Base-by-base conservation (phyloP, 2,329 filamentous ascomycete species). In the Claviceps purpurea region DNA sequence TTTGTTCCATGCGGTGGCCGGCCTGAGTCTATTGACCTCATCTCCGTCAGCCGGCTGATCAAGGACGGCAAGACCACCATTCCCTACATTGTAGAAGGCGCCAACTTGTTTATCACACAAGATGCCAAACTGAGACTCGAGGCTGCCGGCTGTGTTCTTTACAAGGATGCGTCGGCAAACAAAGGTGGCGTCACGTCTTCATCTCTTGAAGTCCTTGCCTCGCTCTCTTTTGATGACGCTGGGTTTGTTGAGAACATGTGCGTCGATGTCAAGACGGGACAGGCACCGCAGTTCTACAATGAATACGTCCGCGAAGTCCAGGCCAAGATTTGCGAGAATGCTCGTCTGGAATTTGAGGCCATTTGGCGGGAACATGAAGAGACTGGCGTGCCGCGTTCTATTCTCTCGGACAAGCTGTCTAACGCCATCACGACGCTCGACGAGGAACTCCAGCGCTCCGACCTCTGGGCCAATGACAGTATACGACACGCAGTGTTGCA, bases 131-230 rank as follows among this genome's bases (percentile, higher is more conserved):
- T 97, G 52, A 87, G 89, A 24, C 81, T 98, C 14, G 93, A 98
- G 72, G 85, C 89, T 61, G 90, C 91, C n/a, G 93, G 93, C 55
- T 94, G 89, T 64, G 82, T 97, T 61, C 71, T 98, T 42, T 96
- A 89, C 83, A 98, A 98, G 74, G 93, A 98, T 68, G 93, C 93
- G 5, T 95, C 89, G 40, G 90, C 91, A 52, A 98, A 98, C 79
- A 98, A 98, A 77, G 93, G 93, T 58, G 93, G 93, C 67, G 93
- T 98, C 46, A 98, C 93, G 0, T 96, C 89, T 1, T 97, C 93
- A 0, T 97, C 93, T 1, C 82, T 97, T 37, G 93, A 98, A 64
- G 93, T 98, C 5, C 80, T 98, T 24, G 93, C 93, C 7, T 93
- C 89, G 14, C 77, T 98, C 53, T 93, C 89, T 42, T 97, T 98